phyloP scores from a whole-genome alignment of 495 filamentous ascomycete genomes.

The Hypoxylon rickii region DNA sequence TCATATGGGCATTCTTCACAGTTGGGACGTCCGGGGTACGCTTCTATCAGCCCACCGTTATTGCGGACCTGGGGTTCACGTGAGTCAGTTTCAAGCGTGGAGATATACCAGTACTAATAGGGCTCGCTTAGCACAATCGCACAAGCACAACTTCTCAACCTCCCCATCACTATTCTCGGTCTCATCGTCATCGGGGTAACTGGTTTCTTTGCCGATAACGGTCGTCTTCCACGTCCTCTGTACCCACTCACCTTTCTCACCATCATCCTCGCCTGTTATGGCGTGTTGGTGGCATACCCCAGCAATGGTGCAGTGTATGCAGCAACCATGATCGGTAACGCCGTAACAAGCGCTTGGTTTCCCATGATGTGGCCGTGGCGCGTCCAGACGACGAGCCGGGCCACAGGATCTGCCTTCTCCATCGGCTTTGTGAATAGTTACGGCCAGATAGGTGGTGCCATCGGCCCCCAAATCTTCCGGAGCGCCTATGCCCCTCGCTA shows the following conservation, averaged over 20 bases:
- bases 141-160: conserved; percentile 45
- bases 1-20: conserved; percentile 48
- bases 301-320: conserved; percentile 46
- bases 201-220: conserved; percentile 48
- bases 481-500: conserved; percentile 41
- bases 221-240: conserved; percentile 46
- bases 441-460: conserved; percentile 45
- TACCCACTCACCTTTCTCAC: conserved; percentile 49
- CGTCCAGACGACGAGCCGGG: conserved; percentile 48
- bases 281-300: conserved; percentile 49
- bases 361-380: conserved; percentile 53
- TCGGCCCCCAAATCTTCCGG: conserved; percentile 43
- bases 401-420: conserved; percentile 51
- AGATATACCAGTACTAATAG: neutral
- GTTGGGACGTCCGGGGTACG: conserved; percentile 49
- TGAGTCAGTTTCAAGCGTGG: too few relatives aligned
- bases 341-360: conserved; percentile 45
- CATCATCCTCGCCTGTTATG: conserved; percentile 48
- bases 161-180: conserved; percentile 45
- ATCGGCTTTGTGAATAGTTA: conserved; percentile 52
- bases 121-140: conserved; percentile 38
- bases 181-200: conserved; percentile 44
- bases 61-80: conserved; percentile 50
- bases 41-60: conserved; percentile 52
- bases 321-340: conserved; percentile 46